These are phyloP conservation scores for Jatropha multifida DNA, from an alignment of 441 rosid genomes.

Conservation along the genomic window DNA sequence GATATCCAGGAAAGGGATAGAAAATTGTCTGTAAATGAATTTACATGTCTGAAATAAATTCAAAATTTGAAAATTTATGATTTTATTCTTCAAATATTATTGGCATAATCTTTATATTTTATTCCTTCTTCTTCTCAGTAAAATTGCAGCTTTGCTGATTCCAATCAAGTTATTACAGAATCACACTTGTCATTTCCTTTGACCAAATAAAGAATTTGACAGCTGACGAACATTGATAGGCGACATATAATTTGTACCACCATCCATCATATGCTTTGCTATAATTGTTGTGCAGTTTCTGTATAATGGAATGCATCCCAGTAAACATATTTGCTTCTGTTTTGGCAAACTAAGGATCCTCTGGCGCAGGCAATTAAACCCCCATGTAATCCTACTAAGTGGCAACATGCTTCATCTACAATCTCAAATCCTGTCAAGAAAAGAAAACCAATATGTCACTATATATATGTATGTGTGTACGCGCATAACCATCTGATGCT, in stretches of 20 bases:
- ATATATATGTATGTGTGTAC: background rate
- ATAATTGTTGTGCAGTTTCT: conserved; percentile 17
- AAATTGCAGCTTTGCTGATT: too few species aligned
- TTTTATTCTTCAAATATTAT: too few species aligned
- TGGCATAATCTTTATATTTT: too few species aligned
- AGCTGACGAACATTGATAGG: conserved; percentile 29
- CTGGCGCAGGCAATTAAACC: conserved; percentile 18
- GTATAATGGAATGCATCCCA: conserved; percentile 37
- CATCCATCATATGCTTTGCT: conserved; percentile 24
- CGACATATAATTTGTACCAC: conserved; percentile 19
- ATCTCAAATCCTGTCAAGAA: conserved; percentile 26
- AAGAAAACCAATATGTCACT: background rate
- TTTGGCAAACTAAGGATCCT: conserved; percentile 10
- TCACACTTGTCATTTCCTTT: too few species aligned
- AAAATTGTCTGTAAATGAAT: too few species aligned
- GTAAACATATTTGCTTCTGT: conserved; percentile 28
- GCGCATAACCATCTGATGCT: background rate
- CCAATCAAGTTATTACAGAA: too few species aligned
- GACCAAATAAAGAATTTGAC: background rate
- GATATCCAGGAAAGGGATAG: too few species aligned
- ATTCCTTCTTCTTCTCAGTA: too few species aligned
- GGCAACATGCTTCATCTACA: conserved; percentile 24
- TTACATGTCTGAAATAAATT: too few species aligned
- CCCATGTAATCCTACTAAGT: conserved; percentile 18
- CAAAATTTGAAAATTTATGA: too few species aligned